These are phyloP conservation scores for Entamoeba histolytica DNA, from an alignment of 208 protist species.

Conservation along the genomic window DNA sequence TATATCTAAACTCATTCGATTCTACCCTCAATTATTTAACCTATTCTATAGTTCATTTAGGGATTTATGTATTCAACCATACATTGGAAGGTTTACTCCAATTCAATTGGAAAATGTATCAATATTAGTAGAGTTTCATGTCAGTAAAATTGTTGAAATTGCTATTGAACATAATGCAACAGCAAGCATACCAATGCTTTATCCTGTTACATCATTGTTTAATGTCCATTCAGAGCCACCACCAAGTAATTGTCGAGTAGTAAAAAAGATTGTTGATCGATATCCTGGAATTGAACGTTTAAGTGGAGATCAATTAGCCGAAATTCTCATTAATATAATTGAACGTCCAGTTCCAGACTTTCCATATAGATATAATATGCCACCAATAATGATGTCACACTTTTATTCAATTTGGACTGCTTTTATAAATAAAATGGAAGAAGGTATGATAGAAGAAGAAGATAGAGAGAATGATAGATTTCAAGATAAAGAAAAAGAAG, in stretches of 20 bases:
- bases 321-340: background rate
- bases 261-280: background rate
- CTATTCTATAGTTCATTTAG: background rate
- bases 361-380: background rate
- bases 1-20: background rate
- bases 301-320: background rate
- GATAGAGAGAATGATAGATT: background rate
- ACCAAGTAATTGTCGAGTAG: background rate
- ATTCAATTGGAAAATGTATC: background rate
- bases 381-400: background rate
- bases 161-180: background rate
- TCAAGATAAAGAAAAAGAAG: background rate
- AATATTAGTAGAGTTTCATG: background rate
- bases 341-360: background rate
- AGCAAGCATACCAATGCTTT: background rate
- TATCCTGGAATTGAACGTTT: background rate
- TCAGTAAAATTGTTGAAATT: background rate
- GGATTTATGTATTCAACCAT: background rate
- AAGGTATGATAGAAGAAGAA: background rate
- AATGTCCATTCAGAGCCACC: background rate
- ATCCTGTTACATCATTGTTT: background rate
- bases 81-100: background rate
- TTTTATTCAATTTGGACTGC: background rate
- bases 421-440: background rate
- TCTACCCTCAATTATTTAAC: background rate